phyloP scores from a whole-genome alignment of 805 yeast genomes.

The Helenozyma baotianmanensis region DNA sequence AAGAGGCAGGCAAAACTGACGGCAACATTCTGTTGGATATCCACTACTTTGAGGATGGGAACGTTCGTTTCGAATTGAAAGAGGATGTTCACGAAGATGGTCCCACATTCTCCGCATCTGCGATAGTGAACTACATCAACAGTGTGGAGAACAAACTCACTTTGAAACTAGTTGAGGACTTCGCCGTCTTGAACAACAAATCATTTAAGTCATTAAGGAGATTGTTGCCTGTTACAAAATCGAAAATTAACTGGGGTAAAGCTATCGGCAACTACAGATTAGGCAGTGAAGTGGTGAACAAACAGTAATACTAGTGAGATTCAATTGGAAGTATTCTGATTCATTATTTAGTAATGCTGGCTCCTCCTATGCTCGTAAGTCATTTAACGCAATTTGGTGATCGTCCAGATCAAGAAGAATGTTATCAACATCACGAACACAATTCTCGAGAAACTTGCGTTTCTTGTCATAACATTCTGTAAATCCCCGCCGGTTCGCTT shows the following conservation, averaged over 20 bases:
- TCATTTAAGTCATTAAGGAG: constrained; percentile 84
- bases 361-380: not conserved
- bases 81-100: constrained; percentile 19
- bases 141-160: constrained; percentile 59
- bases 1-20: constrained; percentile 24
- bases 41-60: constrained; percentile 95
- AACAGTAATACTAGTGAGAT: constrained; percentile 7
- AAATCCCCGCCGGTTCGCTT: constrained; percentile 39
- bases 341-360: not conserved
- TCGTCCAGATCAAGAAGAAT: constrained; percentile 36
- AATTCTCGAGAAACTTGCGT: constrained; percentile 35
- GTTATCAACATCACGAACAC: constrained; percentile 31
- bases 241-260: constrained; percentile 92
- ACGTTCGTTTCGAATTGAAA: constrained; percentile 64
- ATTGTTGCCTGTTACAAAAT: constrained; percentile 85
- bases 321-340: not conserved
- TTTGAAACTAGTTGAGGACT: constrained; percentile 53
- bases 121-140: constrained; percentile 45
- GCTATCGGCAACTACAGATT: constrained; percentile 85
- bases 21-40: constrained; percentile 68
- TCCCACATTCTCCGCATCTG: constrained; percentile 14
- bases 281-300: constrained; percentile 68
- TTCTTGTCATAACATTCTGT: constrained; percentile 37
- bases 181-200: constrained; percentile 69
- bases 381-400: constrained; percentile 21